A percentile compares a stretch with the other conserved stretches of the same genome.
Evolutionary conservation across 768 basidiomycete genomes (phyloP).

Genomic region (Boletus vinaceobasis): DNA sequence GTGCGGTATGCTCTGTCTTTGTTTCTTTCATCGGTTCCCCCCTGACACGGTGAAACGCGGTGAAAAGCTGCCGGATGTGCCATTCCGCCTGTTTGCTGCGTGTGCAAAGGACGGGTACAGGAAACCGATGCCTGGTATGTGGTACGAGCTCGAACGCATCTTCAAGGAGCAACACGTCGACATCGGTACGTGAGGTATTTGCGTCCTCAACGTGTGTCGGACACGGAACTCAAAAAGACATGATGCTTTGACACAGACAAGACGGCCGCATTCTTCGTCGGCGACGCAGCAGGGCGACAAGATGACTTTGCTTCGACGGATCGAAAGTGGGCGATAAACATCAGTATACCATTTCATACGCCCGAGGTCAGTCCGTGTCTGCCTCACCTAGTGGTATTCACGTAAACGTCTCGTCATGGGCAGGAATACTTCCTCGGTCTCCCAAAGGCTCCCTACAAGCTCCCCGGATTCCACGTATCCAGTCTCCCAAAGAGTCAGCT

Average conservation of each 20-base stretch:
- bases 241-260: slow-evolving; percentile 48
- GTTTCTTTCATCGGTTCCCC: neutral
- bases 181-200: slow-evolving; percentile 51
- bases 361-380: slow-evolving; percentile 60
- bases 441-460: slow-evolving; percentile 38
- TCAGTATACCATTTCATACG: slow-evolving; percentile 70
- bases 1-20: slow-evolving; percentile 41
- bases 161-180: slow-evolving; percentile 53
- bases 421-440: slow-evolving; percentile 79
- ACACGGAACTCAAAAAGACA: neutral
- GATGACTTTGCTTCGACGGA: slow-evolving; percentile 80
- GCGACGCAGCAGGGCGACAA: slow-evolving; percentile 84
- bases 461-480: slow-evolving; percentile 70
- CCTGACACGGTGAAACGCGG: neutral
- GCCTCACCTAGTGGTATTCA: neutral
- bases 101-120: slow-evolving; percentile 69
- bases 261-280: slow-evolving; percentile 69
- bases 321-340: slow-evolving; percentile 79
- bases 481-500: slow-evolving; percentile 33
- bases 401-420: neutral
- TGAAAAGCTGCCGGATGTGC: slow-evolving; percentile 62
- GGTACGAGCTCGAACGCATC: slow-evolving; percentile 64
- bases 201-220: neutral
- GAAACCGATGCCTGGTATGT: slow-evolving; percentile 90
- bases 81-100: slow-evolving; percentile 79